Percentiles rank a stretch among this genome's conserved stretches.
These are phyloP conservation scores for Fusarium papillatum DNA, from an alignment of 2,329 filamentous ascomycete genomes.

Conservation along the genomic window DNA sequence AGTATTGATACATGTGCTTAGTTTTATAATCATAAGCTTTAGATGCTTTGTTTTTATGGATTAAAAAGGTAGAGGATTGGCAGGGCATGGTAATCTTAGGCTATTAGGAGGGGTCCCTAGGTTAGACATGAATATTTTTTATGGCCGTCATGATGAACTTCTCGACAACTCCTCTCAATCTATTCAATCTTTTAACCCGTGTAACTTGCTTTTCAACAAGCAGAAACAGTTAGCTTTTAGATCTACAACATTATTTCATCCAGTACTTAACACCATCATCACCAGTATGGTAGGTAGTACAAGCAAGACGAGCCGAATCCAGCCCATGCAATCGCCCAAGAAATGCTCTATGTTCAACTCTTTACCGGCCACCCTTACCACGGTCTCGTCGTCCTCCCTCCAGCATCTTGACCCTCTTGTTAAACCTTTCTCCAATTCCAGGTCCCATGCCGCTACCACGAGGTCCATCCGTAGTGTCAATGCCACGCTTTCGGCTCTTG, in stretches of 20 bases:
- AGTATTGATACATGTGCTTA: no score
- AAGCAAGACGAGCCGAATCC: not conserved
- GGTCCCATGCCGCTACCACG: slow-evolving; percentile 71
- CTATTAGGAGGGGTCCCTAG: not conserved
- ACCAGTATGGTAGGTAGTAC: not conserved
- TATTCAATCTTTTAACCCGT: not conserved
- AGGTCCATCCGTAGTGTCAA: slow-evolving; percentile 77
- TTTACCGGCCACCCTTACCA: slow-evolving; percentile 55
- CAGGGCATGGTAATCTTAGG: no score
- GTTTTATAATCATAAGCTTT: no score
- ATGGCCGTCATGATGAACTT: not conserved
- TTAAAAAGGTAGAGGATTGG: no score
- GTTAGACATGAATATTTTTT: not conserved
- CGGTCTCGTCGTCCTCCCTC: slow-evolving; percentile 61
- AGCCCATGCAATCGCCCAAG: not conserved
- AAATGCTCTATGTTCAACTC: slow-evolving; percentile 14
- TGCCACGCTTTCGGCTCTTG: slow-evolving; percentile 86
- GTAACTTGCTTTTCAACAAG: not conserved
- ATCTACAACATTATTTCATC: not conserved
- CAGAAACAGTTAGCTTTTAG: not conserved
- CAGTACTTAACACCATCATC: not conserved
- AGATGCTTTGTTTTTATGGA: no score
- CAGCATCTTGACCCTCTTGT: slow-evolving; percentile 74
- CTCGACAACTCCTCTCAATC: not conserved
- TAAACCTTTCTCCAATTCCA: slow-evolving; percentile 81